A percentile compares a stretch with the other conserved stretches of the same genome.
Evolutionary conservation across 495 filamentous ascomycete species (phyloP).

Genomic region (Aspergillus coremiiformis): DNA sequence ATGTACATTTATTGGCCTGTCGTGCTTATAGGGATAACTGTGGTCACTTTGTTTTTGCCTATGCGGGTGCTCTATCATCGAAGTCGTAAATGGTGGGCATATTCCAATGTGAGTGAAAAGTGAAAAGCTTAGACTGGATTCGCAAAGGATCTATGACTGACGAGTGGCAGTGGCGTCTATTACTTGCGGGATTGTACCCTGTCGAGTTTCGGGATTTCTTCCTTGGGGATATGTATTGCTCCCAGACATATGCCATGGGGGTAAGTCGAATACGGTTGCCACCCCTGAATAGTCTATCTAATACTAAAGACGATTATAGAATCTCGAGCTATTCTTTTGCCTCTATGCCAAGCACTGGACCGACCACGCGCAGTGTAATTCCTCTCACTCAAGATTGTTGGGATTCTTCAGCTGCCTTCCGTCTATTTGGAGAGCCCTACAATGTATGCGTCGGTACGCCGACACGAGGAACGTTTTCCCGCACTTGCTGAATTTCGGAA

Average conservation of each 20-base stretch:
- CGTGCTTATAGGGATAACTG: conserved; percentile 62
- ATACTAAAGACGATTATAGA: conserved; percentile 41
- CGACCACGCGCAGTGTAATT: conserved; percentile 71
- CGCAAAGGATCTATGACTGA: conserved; percentile 13
- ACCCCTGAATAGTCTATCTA: neutral
- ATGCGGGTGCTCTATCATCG: conserved; percentile 64
- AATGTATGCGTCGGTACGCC: conserved; percentile 83
- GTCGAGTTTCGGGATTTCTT: conserved; percentile 98
- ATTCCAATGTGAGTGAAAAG: conserved; percentile 63
- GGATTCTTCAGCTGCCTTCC: conserved; percentile 84
- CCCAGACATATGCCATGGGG: conserved; percentile 78
- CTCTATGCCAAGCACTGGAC: conserved; percentile 73
- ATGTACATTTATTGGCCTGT: conserved; percentile 86
- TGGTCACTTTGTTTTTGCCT: conserved; percentile 66
- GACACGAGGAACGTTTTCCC: conserved; percentile 86
- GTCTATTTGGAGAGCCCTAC: conserved; percentile 78
- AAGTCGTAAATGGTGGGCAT: conserved; percentile 74
- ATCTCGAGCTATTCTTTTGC: conserved; percentile 90
- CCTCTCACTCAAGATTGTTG: conserved; percentile 70
- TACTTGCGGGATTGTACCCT: conserved; percentile 78
- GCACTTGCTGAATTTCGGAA: conserved; percentile 85
- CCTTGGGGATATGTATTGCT: conserved; percentile 95
- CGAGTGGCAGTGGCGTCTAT: conserved; percentile 61
- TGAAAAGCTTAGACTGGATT: neutral
- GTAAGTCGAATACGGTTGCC: conserved; percentile 55